Evolutionary conservation across 2,329 filamentous ascomycete genomes (phyloP).

Genomic region (Colletotrichum sp.): DNA sequence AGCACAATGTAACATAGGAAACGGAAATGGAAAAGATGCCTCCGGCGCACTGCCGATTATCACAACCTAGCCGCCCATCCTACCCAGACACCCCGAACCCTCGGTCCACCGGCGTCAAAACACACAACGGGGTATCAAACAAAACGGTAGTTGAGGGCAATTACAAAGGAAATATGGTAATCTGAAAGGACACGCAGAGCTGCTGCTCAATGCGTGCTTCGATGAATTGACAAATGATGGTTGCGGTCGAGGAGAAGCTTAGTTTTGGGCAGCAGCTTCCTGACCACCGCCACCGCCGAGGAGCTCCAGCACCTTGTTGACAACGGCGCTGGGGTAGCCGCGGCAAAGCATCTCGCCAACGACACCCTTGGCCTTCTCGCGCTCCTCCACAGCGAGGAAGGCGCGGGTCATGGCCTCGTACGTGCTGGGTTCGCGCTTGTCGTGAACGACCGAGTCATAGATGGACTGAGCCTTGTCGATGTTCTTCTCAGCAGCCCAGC

Average conservation of each 20-base stretch:
- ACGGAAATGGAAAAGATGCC: neutral
- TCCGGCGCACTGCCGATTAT: slow-evolving; percentile 8
- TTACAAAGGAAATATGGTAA: slow-evolving; percentile 26
- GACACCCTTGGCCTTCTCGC: slow-evolving; percentile 75
- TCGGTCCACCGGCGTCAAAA: slow-evolving; percentile 17
- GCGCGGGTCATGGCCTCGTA: slow-evolving; percentile 99
- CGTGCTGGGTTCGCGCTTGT: slow-evolving; percentile 91
- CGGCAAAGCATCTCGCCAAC: slow-evolving; percentile 90
- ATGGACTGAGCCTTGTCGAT: slow-evolving; percentile 79
- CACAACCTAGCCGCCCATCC: slow-evolving; percentile 17
- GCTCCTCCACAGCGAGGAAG: slow-evolving; percentile 83
- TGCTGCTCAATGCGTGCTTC: slow-evolving; percentile 1
- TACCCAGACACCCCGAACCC: slow-evolving; percentile 13
- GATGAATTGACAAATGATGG: slow-evolving; percentile 18
- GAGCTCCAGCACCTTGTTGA: slow-evolving; percentile 91
- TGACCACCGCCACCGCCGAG: slow-evolving; percentile 65
- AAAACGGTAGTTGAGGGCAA: slow-evolving; percentile 26
- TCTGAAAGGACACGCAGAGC: slow-evolving; percentile 4
- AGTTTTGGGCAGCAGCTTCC: slow-evolving; percentile 34
- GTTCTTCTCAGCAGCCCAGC: slow-evolving; percentile 87
- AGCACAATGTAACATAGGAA: neutral
- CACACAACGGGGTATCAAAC: slow-evolving; percentile 33
- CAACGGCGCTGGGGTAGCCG: slow-evolving; percentile 90
- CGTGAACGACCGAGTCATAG: slow-evolving; percentile 77
- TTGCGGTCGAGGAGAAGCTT: neutral